These are phyloP conservation scores for Lactifluus piperatus DNA, from an alignment of 768 basidiomycete species.

Conservation along the genomic window DNA sequence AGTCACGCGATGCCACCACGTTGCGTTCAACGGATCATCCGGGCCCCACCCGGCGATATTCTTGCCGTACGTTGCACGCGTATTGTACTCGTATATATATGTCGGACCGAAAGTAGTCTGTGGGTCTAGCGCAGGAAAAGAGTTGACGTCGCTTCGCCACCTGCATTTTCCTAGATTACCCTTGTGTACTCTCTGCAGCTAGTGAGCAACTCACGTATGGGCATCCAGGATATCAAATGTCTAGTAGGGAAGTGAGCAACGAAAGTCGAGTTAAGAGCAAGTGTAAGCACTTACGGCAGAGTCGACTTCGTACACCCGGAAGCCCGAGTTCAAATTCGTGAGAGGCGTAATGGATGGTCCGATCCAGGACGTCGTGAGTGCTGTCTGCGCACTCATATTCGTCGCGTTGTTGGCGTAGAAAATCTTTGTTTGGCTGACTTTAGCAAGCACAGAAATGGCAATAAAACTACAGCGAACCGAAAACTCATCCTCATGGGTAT, in stretches of 20 bases:
- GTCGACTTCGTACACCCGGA: constrained; percentile 65
- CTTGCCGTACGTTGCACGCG: constrained; percentile 56
- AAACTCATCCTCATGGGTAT: constrained; percentile 67
- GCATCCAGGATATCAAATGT: constrained; percentile 75
- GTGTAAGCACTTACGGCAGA: constrained; percentile 41
- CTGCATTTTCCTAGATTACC: constrained; percentile 27
- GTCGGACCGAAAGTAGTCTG: constrained; percentile 52
- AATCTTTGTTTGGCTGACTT: constrained; percentile 33
- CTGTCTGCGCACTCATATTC: constrained; percentile 44
- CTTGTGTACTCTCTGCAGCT: neutral
- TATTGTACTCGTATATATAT: constrained; percentile 56
- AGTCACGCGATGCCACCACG: constrained; percentile 77
- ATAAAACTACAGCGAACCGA: constrained; percentile 33
- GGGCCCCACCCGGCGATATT: constrained; percentile 46
- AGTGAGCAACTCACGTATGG: constrained; percentile 48
- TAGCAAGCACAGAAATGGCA: neutral
- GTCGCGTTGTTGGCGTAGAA: constrained; percentile 70
- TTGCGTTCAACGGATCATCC: constrained; percentile 66
- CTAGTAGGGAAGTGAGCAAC: constrained; percentile 35
- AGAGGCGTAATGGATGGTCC: constrained; percentile 63
- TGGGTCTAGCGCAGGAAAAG: constrained; percentile 48
- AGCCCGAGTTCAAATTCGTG: constrained; percentile 67
- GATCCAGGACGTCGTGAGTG: constrained; percentile 49
- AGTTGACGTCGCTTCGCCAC: constrained; percentile 54
- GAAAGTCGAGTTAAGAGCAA: constrained; percentile 32